Conservation (phyloP, 768 basidiomycete species). For the Asterophora lycoperdoides region DNA sequence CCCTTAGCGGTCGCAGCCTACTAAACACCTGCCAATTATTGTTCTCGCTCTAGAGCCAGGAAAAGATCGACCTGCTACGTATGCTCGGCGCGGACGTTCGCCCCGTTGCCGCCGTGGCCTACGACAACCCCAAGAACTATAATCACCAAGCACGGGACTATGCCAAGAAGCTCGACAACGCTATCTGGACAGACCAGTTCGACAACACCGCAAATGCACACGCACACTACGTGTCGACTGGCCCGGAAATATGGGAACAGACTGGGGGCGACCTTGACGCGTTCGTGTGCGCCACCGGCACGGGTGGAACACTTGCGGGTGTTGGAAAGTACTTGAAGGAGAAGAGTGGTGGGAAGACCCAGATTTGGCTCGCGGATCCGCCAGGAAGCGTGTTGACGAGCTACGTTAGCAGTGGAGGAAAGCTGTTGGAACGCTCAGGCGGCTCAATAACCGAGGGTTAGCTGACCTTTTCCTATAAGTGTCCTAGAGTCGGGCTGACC, state of each 20-base stretch:
- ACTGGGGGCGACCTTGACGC: conserved; percentile 74
- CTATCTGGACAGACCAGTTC: conserved; percentile 98
- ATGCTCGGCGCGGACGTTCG: conserved; percentile 98
- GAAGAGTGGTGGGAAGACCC: conserved; percentile 68
- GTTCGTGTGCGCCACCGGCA: conserved; percentile 95
- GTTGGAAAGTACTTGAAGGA: conserved; percentile 82
- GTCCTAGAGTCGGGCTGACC: not conserved
- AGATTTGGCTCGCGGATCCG: conserved; percentile 95
- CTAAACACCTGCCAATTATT: not conserved
- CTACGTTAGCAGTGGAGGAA: conserved; percentile 77
- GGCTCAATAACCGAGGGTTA: conserved; percentile 90
- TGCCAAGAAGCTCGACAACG: conserved; percentile 68
- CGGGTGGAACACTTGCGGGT: conserved; percentile 94
- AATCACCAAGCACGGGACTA: conserved; percentile 95
- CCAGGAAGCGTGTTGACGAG: conserved; percentile 90
- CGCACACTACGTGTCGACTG: conserved; percentile 86
- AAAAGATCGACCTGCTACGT: conserved; percentile 94
- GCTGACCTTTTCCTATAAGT: conserved; percentile 8
- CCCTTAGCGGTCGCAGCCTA: not conserved
- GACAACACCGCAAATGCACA: conserved; percentile 92
- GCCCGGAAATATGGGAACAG: conserved; percentile 96
- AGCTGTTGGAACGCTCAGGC: conserved; percentile 71
- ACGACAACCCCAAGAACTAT: conserved; percentile 93
- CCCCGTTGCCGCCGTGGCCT: conserved; percentile 95
- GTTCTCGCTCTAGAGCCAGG: conserved; percentile 67